phyloP scores from a whole-genome alignment of 768 basidiomycete genomes.

The Zangia roseola region DNA sequence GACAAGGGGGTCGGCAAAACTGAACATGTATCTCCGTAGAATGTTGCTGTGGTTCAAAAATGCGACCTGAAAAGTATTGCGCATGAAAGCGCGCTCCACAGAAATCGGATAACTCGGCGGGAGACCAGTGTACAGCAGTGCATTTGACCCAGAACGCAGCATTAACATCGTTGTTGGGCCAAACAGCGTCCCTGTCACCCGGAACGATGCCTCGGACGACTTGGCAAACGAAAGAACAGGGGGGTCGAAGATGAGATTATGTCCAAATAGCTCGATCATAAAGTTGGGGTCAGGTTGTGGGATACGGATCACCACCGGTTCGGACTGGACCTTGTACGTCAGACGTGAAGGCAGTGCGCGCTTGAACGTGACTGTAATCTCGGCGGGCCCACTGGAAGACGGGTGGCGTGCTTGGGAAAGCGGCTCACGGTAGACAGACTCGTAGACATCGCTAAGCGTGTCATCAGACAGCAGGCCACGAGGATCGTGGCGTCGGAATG shows the following conservation, averaged over 20 bases:
- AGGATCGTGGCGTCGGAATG: slow-evolving; percentile 78
- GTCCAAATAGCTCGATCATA: slow-evolving; percentile 79
- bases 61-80: slow-evolving; percentile 91
- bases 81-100: slow-evolving; percentile 94
- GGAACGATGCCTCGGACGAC: slow-evolving; percentile 82
- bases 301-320: slow-evolving; percentile 82
- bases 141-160: slow-evolving; percentile 80
- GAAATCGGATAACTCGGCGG: slow-evolving; percentile 74
- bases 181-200: slow-evolving; percentile 81
- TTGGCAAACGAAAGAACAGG: slow-evolving; percentile 76
- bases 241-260: slow-evolving; percentile 88
- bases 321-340: slow-evolving; percentile 86
- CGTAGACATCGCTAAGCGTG: slow-evolving; percentile 73
- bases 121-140: slow-evolving; percentile 77
- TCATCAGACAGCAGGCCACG: slow-evolving; percentile 71
- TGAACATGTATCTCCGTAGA: slow-evolving; percentile 93
- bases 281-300: slow-evolving; percentile 83
- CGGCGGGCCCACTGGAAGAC: slow-evolving; percentile 39
- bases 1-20: slow-evolving; percentile 75
- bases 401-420: slow-evolving; percentile 67
- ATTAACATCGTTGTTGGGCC: slow-evolving; percentile 84
- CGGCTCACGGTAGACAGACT: slow-evolving; percentile 68
- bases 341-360: slow-evolving; percentile 72
- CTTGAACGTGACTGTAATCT: slow-evolving; percentile 66
- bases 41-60: slow-evolving; percentile 66